Evolutionary conservation across 441 rosid genomes (phyloP), one percentile per base, ranked within the genome.

Genomic region (Isatis lusitanica): DNA sequence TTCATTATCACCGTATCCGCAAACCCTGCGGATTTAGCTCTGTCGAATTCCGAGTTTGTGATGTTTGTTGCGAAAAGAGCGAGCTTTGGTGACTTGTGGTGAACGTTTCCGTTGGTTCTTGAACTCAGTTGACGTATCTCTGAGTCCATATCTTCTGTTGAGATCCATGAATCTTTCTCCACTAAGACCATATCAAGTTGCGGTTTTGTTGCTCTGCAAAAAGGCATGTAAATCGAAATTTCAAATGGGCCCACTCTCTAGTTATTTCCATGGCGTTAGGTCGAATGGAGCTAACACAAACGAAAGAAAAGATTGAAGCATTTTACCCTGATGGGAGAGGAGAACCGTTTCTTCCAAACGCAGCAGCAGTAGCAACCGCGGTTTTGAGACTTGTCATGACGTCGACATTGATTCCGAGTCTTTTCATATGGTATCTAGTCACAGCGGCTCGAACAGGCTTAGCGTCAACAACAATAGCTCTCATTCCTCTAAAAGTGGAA

Each of bases 401-500:
- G 60, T 94, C 96, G 8, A 87, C 93, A 12, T 66, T 36, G 70
- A 94, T 89, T 52, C 99, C 97, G 28, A 94, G 97, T 78, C 99
- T 86, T 79, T 88, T 90, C 83, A 94, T 76, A 81, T 94, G 99
- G 78, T 94, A 94, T 74, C 50, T 83, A 64, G 96, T 90, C 42
- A 90, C 93, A 7, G 98, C 91, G 35, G 97, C 98, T 84, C 99
- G 83, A 48, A 94, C 97, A 0, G 94, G 94, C 74, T 90, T 92
- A 38, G 81, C 87, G 76, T 94, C 99, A 77, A 94, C 86, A 48
- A 94, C 85, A 35, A 90, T 9, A 46, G 96, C 99, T 79, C 83
- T 90, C 85, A 89, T 78, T 74, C 96, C 97, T 84, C 79, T 80
- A 71, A 89, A 92, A 74, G 85, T 76, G 43, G 84, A 77, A 66